Evolutionary conservation across 2,329 filamentous ascomycete species (phyloP).

Genomic region (Phyllosticta paracitricarpa): DNA sequence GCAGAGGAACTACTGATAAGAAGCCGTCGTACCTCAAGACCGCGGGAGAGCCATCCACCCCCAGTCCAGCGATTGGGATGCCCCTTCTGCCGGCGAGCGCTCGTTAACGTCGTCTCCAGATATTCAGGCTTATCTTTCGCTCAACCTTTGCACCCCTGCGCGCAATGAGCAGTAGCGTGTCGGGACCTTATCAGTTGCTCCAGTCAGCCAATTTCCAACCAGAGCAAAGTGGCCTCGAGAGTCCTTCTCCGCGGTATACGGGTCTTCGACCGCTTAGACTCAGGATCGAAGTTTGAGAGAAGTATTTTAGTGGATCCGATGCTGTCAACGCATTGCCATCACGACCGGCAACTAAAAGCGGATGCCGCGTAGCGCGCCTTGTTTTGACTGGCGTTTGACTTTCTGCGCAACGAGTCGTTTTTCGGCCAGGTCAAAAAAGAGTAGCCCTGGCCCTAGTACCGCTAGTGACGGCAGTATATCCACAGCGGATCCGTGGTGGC

Average conservation of each 20-base stretch:
- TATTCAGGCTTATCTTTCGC: background rate
- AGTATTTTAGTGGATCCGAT: background rate
- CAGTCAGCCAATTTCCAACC: background rate
- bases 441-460: background rate
- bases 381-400: background rate
- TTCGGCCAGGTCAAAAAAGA: background rate
- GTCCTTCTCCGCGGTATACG: constrained; percentile 8
- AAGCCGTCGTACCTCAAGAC: background rate
- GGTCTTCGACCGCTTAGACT: background rate
- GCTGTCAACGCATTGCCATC: background rate
- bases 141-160: background rate
- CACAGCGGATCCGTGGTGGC: background rate
- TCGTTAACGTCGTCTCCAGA: background rate
- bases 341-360: background rate
- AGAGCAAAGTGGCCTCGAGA: background rate
- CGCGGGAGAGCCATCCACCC: background rate
- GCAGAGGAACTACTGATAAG: background rate
- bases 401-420: background rate
- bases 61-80: background rate
- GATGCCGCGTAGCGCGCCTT: background rate
- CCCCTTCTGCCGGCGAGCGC: background rate
- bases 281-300: background rate
- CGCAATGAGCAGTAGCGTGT: background rate
- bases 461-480: background rate
- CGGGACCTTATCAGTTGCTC: constrained; percentile 1